These are phyloP conservation scores for Allomyces macrogynus DNA, from an alignment of 192 early-diverging fungal genomes.

Conservation along the genomic window DNA sequence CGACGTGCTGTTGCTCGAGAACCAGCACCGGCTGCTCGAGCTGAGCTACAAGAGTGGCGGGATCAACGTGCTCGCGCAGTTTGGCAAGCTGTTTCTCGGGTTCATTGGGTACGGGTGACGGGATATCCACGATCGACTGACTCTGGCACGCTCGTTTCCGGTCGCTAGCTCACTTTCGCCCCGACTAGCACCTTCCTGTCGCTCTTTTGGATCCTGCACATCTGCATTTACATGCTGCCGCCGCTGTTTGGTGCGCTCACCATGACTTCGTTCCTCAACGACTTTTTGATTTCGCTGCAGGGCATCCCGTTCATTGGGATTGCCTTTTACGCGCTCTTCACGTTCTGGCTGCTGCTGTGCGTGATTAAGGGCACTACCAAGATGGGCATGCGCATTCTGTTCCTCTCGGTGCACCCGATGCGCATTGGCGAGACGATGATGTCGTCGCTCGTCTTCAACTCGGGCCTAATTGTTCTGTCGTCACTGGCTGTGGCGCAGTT, in stretches of 20 bases:
- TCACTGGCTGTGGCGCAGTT: conserved; percentile 38
- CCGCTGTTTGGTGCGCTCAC: conserved; percentile 8
- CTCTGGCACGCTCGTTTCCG: too few species aligned
- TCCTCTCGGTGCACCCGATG: conserved; percentile 35
- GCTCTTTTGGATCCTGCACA: conserved; percentile 35
- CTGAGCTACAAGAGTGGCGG: conserved; percentile 27
- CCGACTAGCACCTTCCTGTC: conserved; percentile 19
- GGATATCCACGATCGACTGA: too few species aligned
- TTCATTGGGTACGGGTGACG: conserved; percentile 26
- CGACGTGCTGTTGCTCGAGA: conserved; percentile 33
- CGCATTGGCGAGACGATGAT: conserved; percentile 39
- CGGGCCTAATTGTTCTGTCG: conserved; percentile 28
- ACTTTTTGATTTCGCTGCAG: conserved; percentile 20
- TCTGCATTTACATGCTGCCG: conserved; percentile 27
- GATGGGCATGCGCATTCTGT: conserved; percentile 33
- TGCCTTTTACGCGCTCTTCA: conserved; percentile 29
- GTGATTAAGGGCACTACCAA: conserved; percentile 33
- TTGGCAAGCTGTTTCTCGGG: conserved; percentile 19
- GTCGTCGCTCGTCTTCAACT: conserved; percentile 36
- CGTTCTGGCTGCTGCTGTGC: conserved; percentile 33
- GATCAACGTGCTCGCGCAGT: conserved; percentile 26
- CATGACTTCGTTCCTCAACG: conserved; percentile 26
- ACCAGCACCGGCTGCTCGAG: conserved; percentile 31
- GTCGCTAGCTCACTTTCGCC: too few species aligned
- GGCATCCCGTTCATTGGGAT: conserved; percentile 34